Base-by-base conservation (phyloP, 352 stramenopile genomes). In the Discostella stelligera region DNA sequence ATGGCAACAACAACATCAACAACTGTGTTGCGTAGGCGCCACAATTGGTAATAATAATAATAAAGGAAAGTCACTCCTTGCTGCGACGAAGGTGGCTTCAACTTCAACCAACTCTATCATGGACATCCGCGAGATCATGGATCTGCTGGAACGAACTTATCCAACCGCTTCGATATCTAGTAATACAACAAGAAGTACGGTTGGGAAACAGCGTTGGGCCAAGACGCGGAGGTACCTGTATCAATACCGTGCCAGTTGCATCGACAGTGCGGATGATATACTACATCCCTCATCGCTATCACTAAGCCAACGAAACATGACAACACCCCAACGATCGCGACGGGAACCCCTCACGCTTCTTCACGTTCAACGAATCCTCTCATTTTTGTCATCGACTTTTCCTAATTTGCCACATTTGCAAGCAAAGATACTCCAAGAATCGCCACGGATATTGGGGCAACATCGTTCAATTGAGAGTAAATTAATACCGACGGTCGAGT, bases 151-250 rank as follows among this genome's bases (percentile, higher is more conserved):
- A 66, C 14, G 55, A 39, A 71, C 61, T 0, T 78, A 78, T 66
- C 69, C 69, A 50, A 20, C 53, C 49, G 14, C 50, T 41, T n/a
- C 53, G 39, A 25, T 13, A 13, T 32, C 27, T 32, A 32, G 27
- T 32, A 32, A 32, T 32, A 44, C n/a, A 11, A 18, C 1, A 11
- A 50, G 9, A 21, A 5, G 49, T 5, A 18, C 21, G 3, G 23
- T 53, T 21, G n/a, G 23, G 0, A 76, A 62, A n/a, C 25, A 66
- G 21, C 41, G 75, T 46, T 90, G 84, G 80, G 76, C 62, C 49
- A 90, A 83, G 44, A 86, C 80, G 30, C 54, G 79, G 48, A 83
- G 73, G 46, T 90, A 90, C 54, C 64, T 90, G 0, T 88, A 90
- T 67, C 74, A 81, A 62, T 73, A 78, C 50, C 68, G 75, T 23